Base-by-base conservation (phyloP, 2,329 filamentous ascomycete genomes). In the Talaromyces atroroseus region DNA sequence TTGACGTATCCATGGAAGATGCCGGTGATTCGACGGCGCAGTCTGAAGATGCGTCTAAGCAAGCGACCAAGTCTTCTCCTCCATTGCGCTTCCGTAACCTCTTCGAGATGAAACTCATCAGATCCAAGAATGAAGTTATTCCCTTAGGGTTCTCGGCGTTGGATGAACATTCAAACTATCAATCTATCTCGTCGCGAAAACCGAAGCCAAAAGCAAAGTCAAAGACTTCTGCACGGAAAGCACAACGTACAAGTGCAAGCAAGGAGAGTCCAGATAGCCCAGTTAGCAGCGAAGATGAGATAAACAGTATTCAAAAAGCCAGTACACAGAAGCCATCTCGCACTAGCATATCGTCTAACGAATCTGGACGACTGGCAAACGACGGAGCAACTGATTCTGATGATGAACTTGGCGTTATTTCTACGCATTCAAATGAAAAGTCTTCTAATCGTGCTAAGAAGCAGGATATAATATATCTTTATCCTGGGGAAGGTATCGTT, bases 1-100 rank as follows among this genome's bases (percentile, higher is more conserved):
- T 97, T 5, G 89, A 96, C 67, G 86, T 99, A 16, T 89, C 88
- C 0, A 92, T 96, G 86, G 85, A 84, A 53, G 87, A 90, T 63
- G 75, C 76, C 2, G 67, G 67, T 16, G 76, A 80, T 57, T 47
- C 58, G 46, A 42, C 59, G 21, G 26, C 21, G 8, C 62, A 64
- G 46, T 59, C 62, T 12, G 56, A 60, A 10, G 59, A 57, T 5
- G 29, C 59, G 4, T 47, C 59, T 3, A 60, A 65, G 23, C 56
- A 59, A 23, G 49, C 51, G 12, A 60, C 65, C 10, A 62, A 60
- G 23, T 56, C 65, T 6, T 58, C 65, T 8, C 81, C 97, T 23
- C 80, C 83, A 0, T 75, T 82, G 1, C 73, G 78, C 20, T 77
- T 89, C 40, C 87, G 85, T 66, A 86, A 84, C 57, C 75, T 96